Base-by-base conservation (phyloP, 805 yeast genomes). In the Hanseniaspora meyeri region DNA sequence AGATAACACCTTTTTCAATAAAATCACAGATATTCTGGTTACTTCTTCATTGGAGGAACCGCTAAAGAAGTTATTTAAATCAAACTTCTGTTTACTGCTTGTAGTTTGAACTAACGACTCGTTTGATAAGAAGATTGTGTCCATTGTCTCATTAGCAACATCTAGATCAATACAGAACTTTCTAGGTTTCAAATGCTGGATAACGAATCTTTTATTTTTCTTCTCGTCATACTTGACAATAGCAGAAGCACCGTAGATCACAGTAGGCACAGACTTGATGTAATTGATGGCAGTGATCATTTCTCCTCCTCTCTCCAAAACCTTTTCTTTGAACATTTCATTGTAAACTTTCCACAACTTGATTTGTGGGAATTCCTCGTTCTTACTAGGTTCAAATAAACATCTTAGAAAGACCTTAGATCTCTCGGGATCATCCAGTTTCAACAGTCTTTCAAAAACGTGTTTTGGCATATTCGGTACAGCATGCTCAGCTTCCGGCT, bases 301-400 rank as follows among this genome's bases (percentile, higher is more conserved):
- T 62, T 81, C 79, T 57, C 77, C 74, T 40, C 78, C 74, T 63
- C 82, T 77, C 34, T 71, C 74, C 46, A 72, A 69, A 3, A 73
- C 73, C 55, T 78, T 79, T 55, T 77, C 77, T 59, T 84, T 84
- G 64, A 93, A 93, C 66, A 85, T 93, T 14, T 81, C 73, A 68
- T 93, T 97, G 70, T 93, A 93, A 0, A 95, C 81, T 68, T 89
- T 87, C 98, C 98, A 93, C 46, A 93, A 76, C 19, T 95, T 85
- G 29, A 93, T 90, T 70, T 93, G 98, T 0, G 97, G 89, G 11
- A 90, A 96, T 65, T 89, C 96, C 4, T 91, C 88, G 9, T 77
- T 81, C 11, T 78, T 72, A 47, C 75, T 80, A 4, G 95, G 88
- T 62, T 83, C 89, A 70, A 89, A 93, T 61, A 91, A 84, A 62